Base-by-base conservation (phyloP, 2,329 filamentous ascomycete species). In the Pyrenophora seminiperda region DNA sequence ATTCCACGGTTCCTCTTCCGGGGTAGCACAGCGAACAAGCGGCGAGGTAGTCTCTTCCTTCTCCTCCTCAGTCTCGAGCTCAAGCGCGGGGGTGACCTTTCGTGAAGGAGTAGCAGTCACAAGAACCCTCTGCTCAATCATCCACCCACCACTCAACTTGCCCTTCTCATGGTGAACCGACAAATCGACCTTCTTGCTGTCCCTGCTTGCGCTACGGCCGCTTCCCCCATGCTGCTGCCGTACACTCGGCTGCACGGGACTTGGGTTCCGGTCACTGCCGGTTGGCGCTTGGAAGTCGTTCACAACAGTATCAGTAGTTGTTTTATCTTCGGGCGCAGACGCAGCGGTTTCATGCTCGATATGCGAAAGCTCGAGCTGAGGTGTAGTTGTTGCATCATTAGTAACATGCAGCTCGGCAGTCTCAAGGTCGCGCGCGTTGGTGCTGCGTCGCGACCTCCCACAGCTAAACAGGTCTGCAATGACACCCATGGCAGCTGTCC, bases 401-500 rank as follows among this genome's bases (percentile, higher is more conserved):
- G 38, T 37, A 33, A 37, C 27, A 38, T 34, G 38, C 19, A 36
- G 11, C 32, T 47, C 33, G n/a, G n/a, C n/a, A 11, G 41, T 39
- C 15, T 31, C 34, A 20, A 39, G 36, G 37, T 47, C 44, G 45
- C 45, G 53, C 17, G 42, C n/a, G n/a, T n/a, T n/a, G n/a, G n/a
- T n/a, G n/a, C n/a, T 32, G 39, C 41, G 42, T 41, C 53, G 44
- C 40, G 53, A 32, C 22, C 49, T 19, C 11, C 48, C 49, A 22
- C 53, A 55, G 29, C 41, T 52, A 27, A 55, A 55, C 13, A 55
- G 29, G 17, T 52, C 53, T 14, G 49, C 46, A n/a, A 55, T 31
- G n/a, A 30, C 41, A 15, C 41, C 24, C 24, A 27, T 38, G 11
- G 24, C 42, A 34, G 53, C 53, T 32, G 53, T 39, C 53, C 49